phyloP scores from a whole-genome alignment of 805 yeast species.

The Lachancea cidri region DNA sequence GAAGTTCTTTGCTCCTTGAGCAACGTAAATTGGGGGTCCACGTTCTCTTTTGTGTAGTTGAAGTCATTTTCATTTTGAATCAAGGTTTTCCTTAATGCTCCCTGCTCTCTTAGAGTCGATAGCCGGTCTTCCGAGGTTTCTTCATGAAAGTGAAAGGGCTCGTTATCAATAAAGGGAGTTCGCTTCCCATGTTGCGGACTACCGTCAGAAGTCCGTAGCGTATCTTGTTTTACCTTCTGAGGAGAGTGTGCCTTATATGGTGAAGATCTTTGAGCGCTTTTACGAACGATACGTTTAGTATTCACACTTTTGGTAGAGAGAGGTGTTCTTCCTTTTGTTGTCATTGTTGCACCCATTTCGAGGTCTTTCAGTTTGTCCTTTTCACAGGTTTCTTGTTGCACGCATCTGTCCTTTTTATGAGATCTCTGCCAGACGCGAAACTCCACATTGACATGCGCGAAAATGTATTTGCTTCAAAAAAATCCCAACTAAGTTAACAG shows the following conservation, averaged over 20 bases:
- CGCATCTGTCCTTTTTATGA: too few species aligned
- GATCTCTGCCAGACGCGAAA: too few species aligned
- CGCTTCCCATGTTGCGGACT: too few species aligned
- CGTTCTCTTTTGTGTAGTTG: conserved; percentile 16
- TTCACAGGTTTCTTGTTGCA: too few species aligned
- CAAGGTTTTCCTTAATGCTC: conserved; percentile 24
- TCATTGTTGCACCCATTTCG: too few species aligned
- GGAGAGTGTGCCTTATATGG: too few species aligned
- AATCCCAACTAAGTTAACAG: too few species aligned
- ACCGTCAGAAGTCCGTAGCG: too few species aligned
- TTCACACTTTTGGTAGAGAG: conserved; percentile 22
- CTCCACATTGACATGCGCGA: too few species aligned
- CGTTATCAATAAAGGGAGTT: not conserved
- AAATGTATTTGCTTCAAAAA: too few species aligned
- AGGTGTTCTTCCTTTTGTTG: conserved; percentile 18
- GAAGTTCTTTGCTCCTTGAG: conserved; percentile 8
- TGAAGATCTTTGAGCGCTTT: conserved; percentile 1
- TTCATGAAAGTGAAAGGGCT: conserved; percentile 18
- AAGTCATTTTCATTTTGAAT: conserved; percentile 24
- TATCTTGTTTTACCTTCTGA: too few species aligned
- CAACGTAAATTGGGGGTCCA: conserved; percentile 12
- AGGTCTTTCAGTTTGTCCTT: too few species aligned
- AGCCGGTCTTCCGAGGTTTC: conserved; percentile 19
- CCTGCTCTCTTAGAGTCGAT: conserved; percentile 13
- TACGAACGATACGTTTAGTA: conserved; percentile 4